These are phyloP conservation scores for Kodamaea suecica DNA, from an alignment of 1,139 yeast genomes.

Conservation along the genomic window DNA sequence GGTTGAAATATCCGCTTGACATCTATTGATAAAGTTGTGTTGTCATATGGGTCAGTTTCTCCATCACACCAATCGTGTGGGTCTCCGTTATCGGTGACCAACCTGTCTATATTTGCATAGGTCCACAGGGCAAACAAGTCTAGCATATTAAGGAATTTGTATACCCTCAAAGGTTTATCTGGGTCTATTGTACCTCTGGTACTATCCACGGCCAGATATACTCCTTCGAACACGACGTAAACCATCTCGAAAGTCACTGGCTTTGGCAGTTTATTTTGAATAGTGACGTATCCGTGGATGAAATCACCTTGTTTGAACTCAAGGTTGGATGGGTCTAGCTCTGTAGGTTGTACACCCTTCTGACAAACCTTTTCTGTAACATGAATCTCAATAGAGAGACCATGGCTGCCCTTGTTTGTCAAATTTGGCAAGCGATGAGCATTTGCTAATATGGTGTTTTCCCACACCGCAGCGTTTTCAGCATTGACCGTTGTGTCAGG, in stretches of 20 bases:
- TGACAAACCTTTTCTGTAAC: constrained; percentile 44
- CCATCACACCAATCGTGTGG: constrained; percentile 52
- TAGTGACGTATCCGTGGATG: constrained; percentile 34
- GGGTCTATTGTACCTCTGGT: constrained; percentile 29
- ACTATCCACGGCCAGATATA: constrained; percentile 24
- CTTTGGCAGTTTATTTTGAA: constrained; percentile 19
- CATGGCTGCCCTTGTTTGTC: constrained; percentile 24
- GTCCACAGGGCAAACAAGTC: constrained; percentile 49
- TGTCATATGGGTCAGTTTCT: constrained; percentile 45
- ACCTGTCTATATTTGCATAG: constrained; percentile 44
- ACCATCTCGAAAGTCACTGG: constrained; percentile 37
- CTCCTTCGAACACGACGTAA: constrained; percentile 34
- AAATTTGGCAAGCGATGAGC: constrained; percentile 40
- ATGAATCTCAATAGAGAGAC: constrained; percentile 30
- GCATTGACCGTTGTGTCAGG: constrained; percentile 11
- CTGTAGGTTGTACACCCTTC: constrained; percentile 33
- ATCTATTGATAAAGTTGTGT: constrained; percentile 31
- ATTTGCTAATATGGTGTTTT: constrained; percentile 43
- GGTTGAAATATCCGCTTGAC: constrained; percentile 33
- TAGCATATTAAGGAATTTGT: constrained; percentile 42
- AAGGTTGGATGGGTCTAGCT: constrained; percentile 23
- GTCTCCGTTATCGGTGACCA: constrained; percentile 45
- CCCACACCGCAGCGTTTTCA: constrained; percentile 38
- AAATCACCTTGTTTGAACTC: constrained; percentile 35
- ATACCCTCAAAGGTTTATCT: constrained; percentile 26